These are phyloP conservation scores for Trichosporon coremiiforme DNA, from an alignment of 1,284 basidiomycete genomes.

Conservation along the genomic window DNA sequence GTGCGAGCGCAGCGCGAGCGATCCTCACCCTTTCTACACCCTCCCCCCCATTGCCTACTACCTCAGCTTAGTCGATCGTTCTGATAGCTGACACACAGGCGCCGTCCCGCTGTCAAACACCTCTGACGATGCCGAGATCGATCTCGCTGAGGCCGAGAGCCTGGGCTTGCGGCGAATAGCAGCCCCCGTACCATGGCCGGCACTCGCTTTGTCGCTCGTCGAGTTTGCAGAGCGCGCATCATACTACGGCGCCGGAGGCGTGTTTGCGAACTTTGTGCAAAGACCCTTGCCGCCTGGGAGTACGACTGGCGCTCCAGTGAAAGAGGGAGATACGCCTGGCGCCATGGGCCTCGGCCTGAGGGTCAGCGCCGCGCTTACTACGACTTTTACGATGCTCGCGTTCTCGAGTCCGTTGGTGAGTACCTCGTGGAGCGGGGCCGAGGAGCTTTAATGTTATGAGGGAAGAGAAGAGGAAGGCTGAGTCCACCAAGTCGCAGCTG, in stretches of 20 bases:
- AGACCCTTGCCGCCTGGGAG: neutral
- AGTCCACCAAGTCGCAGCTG: too few relatives aligned
- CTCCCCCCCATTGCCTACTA: too few relatives aligned
- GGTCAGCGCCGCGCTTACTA: conserved; percentile 32
- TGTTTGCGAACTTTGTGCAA: neutral
- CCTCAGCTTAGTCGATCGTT: too few relatives aligned
- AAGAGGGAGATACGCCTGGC: neutral
- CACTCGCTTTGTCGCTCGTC: neutral
- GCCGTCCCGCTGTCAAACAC: too few relatives aligned
- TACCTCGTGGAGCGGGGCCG: too few relatives aligned
- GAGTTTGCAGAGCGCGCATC: conserved; percentile 42
- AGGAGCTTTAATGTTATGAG: too few relatives aligned
- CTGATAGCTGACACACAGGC: neutral
- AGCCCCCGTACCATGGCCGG: neutral
- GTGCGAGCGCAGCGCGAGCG: too few relatives aligned
- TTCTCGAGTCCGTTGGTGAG: neutral
- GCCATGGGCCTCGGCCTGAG: conserved; percentile 30
- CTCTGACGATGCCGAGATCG: neutral
- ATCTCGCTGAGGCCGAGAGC: neutral
- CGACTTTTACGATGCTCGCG: conserved; percentile 31
- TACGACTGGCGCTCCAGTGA: neutral
- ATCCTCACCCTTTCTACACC: too few relatives aligned
- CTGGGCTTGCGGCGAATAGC: neutral
- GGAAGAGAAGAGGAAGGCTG: too few relatives aligned
- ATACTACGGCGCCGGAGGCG: conserved; percentile 36